phyloP scores from a whole-genome alignment of 2,329 filamentous ascomycete species.

The Arthrobotrys entomopaga region DNA sequence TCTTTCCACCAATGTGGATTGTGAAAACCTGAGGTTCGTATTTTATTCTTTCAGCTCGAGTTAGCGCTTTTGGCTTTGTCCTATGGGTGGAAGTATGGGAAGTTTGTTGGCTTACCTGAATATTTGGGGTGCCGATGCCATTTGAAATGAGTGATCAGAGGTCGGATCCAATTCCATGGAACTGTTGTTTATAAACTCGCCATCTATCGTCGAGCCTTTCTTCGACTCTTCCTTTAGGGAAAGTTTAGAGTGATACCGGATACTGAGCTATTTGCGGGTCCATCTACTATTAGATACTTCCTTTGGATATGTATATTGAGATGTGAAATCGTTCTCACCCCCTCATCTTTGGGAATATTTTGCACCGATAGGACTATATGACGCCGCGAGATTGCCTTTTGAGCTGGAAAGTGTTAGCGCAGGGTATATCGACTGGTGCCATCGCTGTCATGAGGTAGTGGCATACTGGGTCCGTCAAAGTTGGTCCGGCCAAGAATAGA shows the following conservation, averaged over 20 bases:
- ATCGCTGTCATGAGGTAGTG: not conserved
- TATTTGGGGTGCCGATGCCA: conserved; percentile 33
- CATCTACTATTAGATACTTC: conserved; percentile 15
- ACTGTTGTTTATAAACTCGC: conserved; percentile 31
- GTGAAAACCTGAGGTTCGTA: conserved; percentile 86
- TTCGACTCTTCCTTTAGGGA: conserved; percentile 84
- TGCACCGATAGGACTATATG: conserved; percentile 83
- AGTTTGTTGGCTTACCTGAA: conserved; percentile 48
- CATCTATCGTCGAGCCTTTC: conserved; percentile 82
- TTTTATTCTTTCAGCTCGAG: conserved; percentile 68
- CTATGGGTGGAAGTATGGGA: conserved; percentile 60
- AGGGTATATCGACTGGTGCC: conserved; percentile 18
- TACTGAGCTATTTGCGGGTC: conserved; percentile 66
- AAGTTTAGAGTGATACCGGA: conserved; percentile 74
- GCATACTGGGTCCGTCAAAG: conserved; percentile 57
- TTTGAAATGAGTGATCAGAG: conserved; percentile 35
- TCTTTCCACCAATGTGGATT: conserved; percentile 74
- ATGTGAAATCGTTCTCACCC: conserved; percentile 65
- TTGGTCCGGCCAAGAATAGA: conserved; percentile 85
- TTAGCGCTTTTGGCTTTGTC: not conserved
- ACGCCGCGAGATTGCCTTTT: conserved; percentile 86
- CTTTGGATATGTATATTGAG: conserved; percentile 47
- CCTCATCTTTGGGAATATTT: conserved; percentile 72
- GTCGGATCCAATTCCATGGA: conserved; percentile 27
- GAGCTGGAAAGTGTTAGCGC: conserved; percentile 62